Evolutionary conservation across 495 filamentous ascomycete genomes (phyloP), one percentile per base, ranked within the genome.

Genomic region (Neurospora terricola): DNA sequence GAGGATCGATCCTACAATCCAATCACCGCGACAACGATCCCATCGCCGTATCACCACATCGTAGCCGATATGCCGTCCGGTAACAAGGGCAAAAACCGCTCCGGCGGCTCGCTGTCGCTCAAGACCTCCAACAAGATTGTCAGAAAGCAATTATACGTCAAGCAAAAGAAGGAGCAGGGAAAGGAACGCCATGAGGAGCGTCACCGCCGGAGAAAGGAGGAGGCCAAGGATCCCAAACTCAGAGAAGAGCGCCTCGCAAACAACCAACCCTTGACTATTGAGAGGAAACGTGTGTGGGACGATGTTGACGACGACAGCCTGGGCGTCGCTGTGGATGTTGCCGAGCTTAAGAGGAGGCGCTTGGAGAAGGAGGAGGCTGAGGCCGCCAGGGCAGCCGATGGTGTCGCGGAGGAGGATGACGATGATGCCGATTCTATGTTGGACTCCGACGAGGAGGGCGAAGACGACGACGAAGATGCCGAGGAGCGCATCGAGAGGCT

Each of bases 201-300:
- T 62, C 92, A 94, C 79, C 86, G 86, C 66, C 84, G 92, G 45
- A 94, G 93, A 81, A 91, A 88, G 79, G 91, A 96, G 79, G 96
- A 99, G 82, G 88, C 90, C 75, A 91, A 90, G 80, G 88, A 98
- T 76, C 94, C 96, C n/a, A 85, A 87, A 59, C 80, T 97, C 69
- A 87, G 88, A 70, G 88, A 87, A 71, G 87, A 91, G 71, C 87
- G 96, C 75, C 84, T 93, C 69, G 89, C 86, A 74, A 87, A 86
- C 75, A 98, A 98, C 83, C 85, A 94, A 45, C 93, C 96, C 3
- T 79, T 89, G 45, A 97, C 93, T 3, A 87, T 98, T 30, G 96
- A 98, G 74, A 88, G 90, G 68, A 98, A 97, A 86, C 84, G 96
- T 78, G 89, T 93, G 70, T 99, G 94, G 95, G 96, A 98, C 77